Base-by-base conservation (phyloP, 2,329 filamentous ascomycete genomes). In the Dendrostoma leiphaemia region DNA sequence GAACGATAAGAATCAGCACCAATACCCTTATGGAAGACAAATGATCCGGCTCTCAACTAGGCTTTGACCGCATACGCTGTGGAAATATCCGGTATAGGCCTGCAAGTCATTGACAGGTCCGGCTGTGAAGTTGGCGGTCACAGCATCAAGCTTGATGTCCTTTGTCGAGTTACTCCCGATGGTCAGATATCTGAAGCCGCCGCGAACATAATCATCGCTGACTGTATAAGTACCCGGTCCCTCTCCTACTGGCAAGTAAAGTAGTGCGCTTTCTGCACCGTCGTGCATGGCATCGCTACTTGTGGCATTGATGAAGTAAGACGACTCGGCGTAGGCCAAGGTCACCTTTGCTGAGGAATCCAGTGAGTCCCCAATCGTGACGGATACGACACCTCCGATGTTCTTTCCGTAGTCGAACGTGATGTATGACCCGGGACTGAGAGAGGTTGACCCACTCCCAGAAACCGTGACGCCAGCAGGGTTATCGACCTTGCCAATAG, bases 121-220 rank as follows among this genome's bases (percentile, higher is more conserved):
- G 5, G 76, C 66, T 2, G 76, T 79, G 59, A 71, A 79, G 35
- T 78, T 63, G 1, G 77, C 67, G 4, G 63, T 67, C 0, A 72
- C 63, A 15, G 63, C 59, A 1, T 58, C 63, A 2, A 78, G 59
- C 40, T 68, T 67, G 1, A 77, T 62, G 6, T 63, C 67, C 0
- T 70, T 74, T 6, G 68, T 74, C 3, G 69, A 67, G 52, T 78
- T 77, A 51, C 72, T 37, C 26, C 49, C 46, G 12, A 45, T 29
- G 1, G 68, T 77, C 60, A 79, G 62, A 48, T 78, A 78, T 34
- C 74, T 65, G 48, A 79, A 79, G 0, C 60, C 74, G 19, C 76
- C 75, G 24, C 76, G 66, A 24, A 71, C 1, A 74, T 79, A 54
- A 5, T 54, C 46, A 13, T 29, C 21, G 13, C 38, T 38, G 17